Conservation (phyloP, 306 rosid genomes). For the Gynostemma pentaphyllum region DNA sequence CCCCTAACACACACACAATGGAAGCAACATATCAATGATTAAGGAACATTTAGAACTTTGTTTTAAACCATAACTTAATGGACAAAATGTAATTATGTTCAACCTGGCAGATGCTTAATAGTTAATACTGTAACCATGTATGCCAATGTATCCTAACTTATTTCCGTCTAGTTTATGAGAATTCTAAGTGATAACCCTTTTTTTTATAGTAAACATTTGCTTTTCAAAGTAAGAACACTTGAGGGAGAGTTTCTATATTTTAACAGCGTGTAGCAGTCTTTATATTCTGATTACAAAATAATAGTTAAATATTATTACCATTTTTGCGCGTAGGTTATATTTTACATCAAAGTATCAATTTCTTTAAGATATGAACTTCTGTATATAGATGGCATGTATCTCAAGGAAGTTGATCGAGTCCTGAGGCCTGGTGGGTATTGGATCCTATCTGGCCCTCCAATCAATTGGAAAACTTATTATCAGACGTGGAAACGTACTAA, state of each 20-base stretch:
- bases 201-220: no score
- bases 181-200: no score
- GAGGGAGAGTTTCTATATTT: no score
- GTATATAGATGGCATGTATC: constrained; percentile 66
- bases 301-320: background rate
- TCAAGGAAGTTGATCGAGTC: constrained; percentile 95
- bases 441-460: constrained; percentile 97
- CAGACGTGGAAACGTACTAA: constrained; percentile 74
- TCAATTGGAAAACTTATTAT: constrained; percentile 93
- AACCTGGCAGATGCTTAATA: no score
- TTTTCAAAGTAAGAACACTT: background rate
- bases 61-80: no score
- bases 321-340: background rate
- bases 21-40: no score
- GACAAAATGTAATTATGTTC: no score
- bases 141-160: no score
- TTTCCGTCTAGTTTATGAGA: no score
- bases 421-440: constrained; percentile 96
- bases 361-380: constrained; percentile 15
- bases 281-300: background rate
- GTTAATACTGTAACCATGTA: no score
- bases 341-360: background rate
- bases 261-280: background rate
- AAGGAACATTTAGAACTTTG: no score
- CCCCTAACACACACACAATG: no score